These are phyloP conservation scores for Meira nashicola DNA, from an alignment of 1,284 basidiomycete genomes.

Conservation along the genomic window DNA sequence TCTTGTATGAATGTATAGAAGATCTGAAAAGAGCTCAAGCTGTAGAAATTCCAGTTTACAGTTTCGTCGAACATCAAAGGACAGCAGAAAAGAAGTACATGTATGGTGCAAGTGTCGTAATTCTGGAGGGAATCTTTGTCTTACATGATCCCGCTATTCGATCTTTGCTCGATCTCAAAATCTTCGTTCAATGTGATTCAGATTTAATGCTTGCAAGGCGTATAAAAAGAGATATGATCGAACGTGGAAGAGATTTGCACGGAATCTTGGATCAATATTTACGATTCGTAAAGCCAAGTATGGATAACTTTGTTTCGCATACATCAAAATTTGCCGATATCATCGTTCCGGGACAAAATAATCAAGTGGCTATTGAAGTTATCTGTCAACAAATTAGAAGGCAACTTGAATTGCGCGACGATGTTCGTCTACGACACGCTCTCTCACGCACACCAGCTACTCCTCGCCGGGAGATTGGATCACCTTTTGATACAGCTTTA, in stretches of 20 bases:
- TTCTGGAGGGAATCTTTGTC: slow-evolving; percentile 89
- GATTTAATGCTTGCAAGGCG: slow-evolving; percentile 94
- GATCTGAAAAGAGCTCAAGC: slow-evolving; percentile 73
- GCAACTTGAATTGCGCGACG: slow-evolving; percentile 59
- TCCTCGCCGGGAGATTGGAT: slow-evolving; percentile 1
- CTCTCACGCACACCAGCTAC: slow-evolving; percentile 32
- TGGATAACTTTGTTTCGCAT: slow-evolving; percentile 90
- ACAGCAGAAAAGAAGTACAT: slow-evolving; percentile 80
- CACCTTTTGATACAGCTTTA: slow-evolving; percentile 2
- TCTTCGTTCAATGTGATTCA: slow-evolving; percentile 67
- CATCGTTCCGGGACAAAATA: slow-evolving; percentile 48
- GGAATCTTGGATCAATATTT: slow-evolving; percentile 91
- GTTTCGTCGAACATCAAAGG: slow-evolving; percentile 84
- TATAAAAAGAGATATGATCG: slow-evolving; percentile 78
- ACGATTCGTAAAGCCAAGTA: slow-evolving; percentile 78
- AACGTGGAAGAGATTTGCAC: slow-evolving; percentile 76
- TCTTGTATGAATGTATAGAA: slow-evolving; percentile 73
- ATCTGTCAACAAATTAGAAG: slow-evolving; percentile 84
- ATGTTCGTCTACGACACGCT: slow-evolving; percentile 27
- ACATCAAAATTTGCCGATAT: slow-evolving; percentile 75
- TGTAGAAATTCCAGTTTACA: slow-evolving; percentile 77
- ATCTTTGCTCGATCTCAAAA: slow-evolving; percentile 85
- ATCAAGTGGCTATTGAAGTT: slow-evolving; percentile 71
- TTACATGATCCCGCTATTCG: slow-evolving; percentile 66
- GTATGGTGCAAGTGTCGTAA: slow-evolving; percentile 87